Percentiles rank a stretch among this genome's conserved stretches.
phyloP scores from a whole-genome alignment of 306 rosid species.

The Gastrolobium bilobum region DNA sequence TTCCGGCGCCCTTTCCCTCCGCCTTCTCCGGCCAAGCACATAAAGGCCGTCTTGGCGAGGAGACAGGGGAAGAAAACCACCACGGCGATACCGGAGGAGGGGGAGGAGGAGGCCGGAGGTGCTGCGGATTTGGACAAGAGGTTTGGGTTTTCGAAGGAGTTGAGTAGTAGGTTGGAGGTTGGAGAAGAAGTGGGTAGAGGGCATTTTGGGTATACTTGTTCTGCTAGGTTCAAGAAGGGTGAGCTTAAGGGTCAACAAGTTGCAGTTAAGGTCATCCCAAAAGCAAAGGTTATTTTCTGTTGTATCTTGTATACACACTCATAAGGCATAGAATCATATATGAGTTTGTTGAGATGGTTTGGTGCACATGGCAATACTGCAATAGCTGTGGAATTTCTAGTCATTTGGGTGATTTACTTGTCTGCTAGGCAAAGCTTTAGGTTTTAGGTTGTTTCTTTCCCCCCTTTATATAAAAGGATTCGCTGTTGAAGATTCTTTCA shows the following conservation, averaged over 20 bases:
- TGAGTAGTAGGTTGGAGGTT: constrained; percentile 77
- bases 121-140: constrained; percentile 89
- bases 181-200: constrained; percentile 98
- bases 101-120: constrained; percentile 59
- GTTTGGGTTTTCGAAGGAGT: constrained; percentile 95
- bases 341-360: neutral
- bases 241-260: constrained; percentile 91
- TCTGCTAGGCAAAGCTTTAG: constrained; percentile 34
- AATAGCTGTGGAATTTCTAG: constrained; percentile 12
- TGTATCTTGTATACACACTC: neutral
- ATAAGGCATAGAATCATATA: neutral
- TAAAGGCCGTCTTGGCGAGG: constrained; percentile 76
- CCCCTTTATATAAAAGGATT: constrained; percentile 3
- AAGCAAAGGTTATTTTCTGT: constrained; percentile 75
- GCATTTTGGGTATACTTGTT: constrained; percentile 99
- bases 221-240: constrained; percentile 95
- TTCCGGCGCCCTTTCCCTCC: constrained; percentile 94
- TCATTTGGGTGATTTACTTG: constrained; percentile 2
- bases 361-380: neutral
- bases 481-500: constrained; percentile 40
- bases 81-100: constrained; percentile 83
- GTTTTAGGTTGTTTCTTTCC: constrained; percentile 19
- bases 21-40: constrained; percentile 98
- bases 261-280: constrained; percentile 94
- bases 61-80: constrained; percentile 81